Conservation (phyloP, 345 rosid species). For the Eucalyptus rudis region DNA sequence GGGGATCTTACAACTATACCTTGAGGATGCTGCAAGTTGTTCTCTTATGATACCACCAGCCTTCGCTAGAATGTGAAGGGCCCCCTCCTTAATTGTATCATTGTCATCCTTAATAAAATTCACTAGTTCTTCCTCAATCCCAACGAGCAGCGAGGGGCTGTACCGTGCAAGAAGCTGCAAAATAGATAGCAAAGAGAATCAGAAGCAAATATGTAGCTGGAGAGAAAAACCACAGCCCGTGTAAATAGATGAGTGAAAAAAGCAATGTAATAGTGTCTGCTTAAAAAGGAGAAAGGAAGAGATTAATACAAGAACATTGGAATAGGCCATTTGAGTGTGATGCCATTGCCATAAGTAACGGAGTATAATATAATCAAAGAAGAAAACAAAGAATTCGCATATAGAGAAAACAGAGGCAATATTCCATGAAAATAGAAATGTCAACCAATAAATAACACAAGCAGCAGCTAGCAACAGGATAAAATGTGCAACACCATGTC, state of each 20-base stretch:
- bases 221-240: background rate
- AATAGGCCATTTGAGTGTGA: background rate
- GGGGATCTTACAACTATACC: constrained; percentile 20
- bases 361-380: background rate
- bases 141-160: constrained; percentile 69
- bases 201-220: background rate
- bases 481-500: background rate
- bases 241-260: background rate
- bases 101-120: constrained; percentile 73
- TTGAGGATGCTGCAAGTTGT: constrained; percentile 66
- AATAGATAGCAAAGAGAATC: background rate
- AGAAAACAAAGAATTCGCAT: background rate
- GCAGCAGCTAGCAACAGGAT: background rate
- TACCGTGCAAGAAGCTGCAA: constrained; percentile 78
- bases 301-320: background rate
- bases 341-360: background rate
- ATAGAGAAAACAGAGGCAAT: background rate
- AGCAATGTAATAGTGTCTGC: background rate
- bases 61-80: constrained; percentile 82
- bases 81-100: constrained; percentile 82
- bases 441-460: background rate
- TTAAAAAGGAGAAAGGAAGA: background rate
- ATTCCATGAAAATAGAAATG: background rate
- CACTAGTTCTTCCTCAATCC: constrained; percentile 75
- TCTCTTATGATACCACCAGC: constrained; percentile 96